Conservation (phyloP, 768 basidiomycete genomes). For the Lyophyllum semitale region DNA sequence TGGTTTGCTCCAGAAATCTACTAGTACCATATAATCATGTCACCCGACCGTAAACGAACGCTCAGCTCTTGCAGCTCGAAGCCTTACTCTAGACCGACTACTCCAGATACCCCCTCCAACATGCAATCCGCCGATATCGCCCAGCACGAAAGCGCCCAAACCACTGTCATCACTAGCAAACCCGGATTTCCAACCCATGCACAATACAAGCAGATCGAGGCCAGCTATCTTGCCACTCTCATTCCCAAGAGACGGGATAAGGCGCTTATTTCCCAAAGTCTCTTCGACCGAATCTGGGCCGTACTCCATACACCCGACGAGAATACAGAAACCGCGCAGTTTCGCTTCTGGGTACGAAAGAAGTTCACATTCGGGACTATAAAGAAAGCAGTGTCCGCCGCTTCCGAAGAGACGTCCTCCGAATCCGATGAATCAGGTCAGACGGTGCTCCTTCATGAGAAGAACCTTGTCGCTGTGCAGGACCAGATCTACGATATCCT, state of each 20-base stretch:
- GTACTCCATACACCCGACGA: constrained; percentile 57
- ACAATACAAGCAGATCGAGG: constrained; percentile 61
- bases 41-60: constrained; percentile 32
- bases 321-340: constrained; percentile 59
- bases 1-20: constrained; percentile 6
- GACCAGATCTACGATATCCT: constrained; percentile 81
- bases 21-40: constrained; percentile 23
- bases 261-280: constrained; percentile 68
- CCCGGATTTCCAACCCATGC: constrained; percentile 63
- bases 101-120: constrained; percentile 14
- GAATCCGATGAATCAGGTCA: constrained; percentile 1
- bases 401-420: constrained; percentile 6
- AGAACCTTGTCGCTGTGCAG: constrained; percentile 71
- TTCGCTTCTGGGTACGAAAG: constrained; percentile 83
- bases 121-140: constrained; percentile 8
- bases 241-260: constrained; percentile 59
- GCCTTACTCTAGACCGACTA: constrained; percentile 33
- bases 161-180: constrained; percentile 13
- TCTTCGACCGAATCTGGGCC: constrained; percentile 76
- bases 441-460: constrained; percentile 68
- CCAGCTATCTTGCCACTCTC: constrained; percentile 58
- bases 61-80: constrained; percentile 29
- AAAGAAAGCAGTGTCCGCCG: constrained; percentile 21
- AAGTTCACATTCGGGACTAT: constrained; percentile 62
- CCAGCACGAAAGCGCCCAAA: constrained; percentile 4